A percentile compares a stretch with the other conserved stretches of the same genome.
These are phyloP conservation scores for Saccharomycopsis fodiens DNA, from an alignment of 805 yeast species.

Conservation along the genomic window DNA sequence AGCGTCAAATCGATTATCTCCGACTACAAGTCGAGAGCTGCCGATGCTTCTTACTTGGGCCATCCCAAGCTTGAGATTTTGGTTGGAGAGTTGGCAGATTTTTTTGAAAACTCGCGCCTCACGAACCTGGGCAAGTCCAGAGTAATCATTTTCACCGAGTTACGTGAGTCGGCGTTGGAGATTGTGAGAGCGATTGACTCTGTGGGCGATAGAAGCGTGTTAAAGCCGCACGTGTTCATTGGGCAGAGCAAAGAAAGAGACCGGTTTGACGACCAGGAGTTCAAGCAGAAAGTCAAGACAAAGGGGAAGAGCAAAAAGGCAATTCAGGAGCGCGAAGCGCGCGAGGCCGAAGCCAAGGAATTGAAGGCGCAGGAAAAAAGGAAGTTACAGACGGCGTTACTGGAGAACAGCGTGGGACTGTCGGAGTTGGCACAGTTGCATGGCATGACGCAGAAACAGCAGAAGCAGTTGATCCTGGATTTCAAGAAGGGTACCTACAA, in stretches of 20 bases:
- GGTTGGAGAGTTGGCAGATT: conserved; percentile 47
- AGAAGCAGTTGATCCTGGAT: conserved; percentile 65
- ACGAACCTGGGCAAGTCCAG: conserved; percentile 41
- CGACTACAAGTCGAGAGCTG: conserved; percentile 37
- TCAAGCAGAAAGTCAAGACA: conserved; percentile 35
- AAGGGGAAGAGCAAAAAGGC: conserved; percentile 37
- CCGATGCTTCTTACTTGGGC: conserved; percentile 31
- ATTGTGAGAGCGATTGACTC: conserved; percentile 59
- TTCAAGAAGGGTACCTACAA: conserved; percentile 72
- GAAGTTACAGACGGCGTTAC: conserved; percentile 27
- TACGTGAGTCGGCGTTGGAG: conserved; percentile 84
- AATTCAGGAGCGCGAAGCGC: conserved; percentile 17
- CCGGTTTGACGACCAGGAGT: conserved; percentile 52
- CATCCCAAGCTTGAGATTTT: conserved; percentile 56
- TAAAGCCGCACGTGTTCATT: conserved; percentile 78
- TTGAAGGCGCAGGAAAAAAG: conserved; percentile 26
- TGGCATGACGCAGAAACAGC: conserved; percentile 90
- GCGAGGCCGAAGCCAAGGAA: conserved; percentile 29
- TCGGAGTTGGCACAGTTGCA: conserved; percentile 69
- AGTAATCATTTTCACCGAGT: conserved; percentile 82
- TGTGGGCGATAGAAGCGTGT: conserved; percentile 26
- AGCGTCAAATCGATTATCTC: conserved; percentile 38
- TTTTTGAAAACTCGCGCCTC: conserved; percentile 37
- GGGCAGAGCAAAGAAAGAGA: conserved; percentile 83
- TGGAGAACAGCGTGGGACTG: conserved; percentile 42